phyloP scores from a whole-genome alignment of 306 rosid genomes.

The Prunus armeniaca region DNA sequence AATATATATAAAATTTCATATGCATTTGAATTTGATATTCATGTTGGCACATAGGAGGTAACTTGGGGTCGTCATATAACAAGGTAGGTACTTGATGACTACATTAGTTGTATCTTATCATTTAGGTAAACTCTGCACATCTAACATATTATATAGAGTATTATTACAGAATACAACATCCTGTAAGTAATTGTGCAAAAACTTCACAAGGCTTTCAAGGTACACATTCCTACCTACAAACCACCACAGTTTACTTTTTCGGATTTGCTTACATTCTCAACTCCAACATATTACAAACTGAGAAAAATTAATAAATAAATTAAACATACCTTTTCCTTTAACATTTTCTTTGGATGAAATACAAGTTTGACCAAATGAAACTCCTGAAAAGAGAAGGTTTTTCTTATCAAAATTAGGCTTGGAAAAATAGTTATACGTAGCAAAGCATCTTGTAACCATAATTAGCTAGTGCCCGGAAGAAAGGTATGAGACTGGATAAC shows the following conservation, averaged over 20 bases:
- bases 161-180: background rate
- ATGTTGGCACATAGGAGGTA: background rate
- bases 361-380: slow-evolving; percentile 76
- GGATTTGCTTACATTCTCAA: slow-evolving; percentile 16
- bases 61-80: background rate
- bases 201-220: background rate
- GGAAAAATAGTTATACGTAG: slow-evolving; percentile 32
- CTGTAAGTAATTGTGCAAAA: background rate
- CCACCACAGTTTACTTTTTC: background rate
- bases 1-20: background rate
- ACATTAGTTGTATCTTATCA: background rate
- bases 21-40: background rate
- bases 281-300: slow-evolving; percentile 20
- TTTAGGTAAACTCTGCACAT: background rate
- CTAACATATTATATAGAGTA: background rate
- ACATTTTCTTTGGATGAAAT: slow-evolving; percentile 77
- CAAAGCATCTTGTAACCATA: slow-evolving; percentile 36
- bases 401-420: slow-evolving; percentile 47
- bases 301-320: slow-evolving; percentile 22
- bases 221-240: background rate
- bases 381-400: slow-evolving; percentile 81
- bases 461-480: slow-evolving; percentile 22
- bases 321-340: slow-evolving; percentile 84
- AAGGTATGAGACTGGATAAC: slow-evolving; percentile 11
- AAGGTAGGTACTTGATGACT: background rate